Evolutionary conservation across 2,329 filamentous ascomycete species (phyloP).

Genomic region (Cyphellophora europaea): DNA sequence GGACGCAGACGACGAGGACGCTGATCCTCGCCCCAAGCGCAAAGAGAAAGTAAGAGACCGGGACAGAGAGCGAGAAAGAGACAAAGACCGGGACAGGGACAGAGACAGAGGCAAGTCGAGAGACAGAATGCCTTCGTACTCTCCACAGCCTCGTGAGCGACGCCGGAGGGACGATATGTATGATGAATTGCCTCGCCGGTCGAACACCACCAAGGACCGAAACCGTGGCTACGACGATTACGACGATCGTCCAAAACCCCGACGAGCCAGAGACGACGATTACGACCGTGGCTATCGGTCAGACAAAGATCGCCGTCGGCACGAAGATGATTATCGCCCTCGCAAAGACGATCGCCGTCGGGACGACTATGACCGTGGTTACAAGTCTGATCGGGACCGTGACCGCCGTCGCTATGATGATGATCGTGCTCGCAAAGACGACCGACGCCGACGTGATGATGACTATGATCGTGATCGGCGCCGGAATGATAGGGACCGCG

Average conservation of each 20-base stretch:
- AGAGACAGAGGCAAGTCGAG: neutral
- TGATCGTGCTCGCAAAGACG: neutral
- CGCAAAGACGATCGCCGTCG: neutral
- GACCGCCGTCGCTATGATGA: neutral
- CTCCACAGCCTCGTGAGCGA: neutral
- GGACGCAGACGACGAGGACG: neutral
- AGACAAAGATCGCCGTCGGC: neutral
- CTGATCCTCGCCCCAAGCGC: neutral
- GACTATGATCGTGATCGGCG: neutral
- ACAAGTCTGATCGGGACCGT: constrained; percentile 2
- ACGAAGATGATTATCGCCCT: neutral
- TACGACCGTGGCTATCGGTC: constrained; percentile 26
- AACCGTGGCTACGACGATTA: neutral
- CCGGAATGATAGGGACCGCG: constrained; percentile 1
- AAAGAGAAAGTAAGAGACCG: neutral
- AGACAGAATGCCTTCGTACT: constrained; percentile 1
- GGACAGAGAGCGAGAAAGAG: neutral
- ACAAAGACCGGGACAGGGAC: neutral
- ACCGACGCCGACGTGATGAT: neutral
- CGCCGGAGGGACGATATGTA: neutral
- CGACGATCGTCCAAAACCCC: constrained; percentile 23
- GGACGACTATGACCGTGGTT: constrained; percentile 1
- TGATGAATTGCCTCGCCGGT: neutral
- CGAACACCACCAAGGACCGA: too few relatives aligned
- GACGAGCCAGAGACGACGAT: constrained; percentile 39